Conservation (phyloP, 495 filamentous ascomycete genomes). For the Stereocaulon alpinum region DNA sequence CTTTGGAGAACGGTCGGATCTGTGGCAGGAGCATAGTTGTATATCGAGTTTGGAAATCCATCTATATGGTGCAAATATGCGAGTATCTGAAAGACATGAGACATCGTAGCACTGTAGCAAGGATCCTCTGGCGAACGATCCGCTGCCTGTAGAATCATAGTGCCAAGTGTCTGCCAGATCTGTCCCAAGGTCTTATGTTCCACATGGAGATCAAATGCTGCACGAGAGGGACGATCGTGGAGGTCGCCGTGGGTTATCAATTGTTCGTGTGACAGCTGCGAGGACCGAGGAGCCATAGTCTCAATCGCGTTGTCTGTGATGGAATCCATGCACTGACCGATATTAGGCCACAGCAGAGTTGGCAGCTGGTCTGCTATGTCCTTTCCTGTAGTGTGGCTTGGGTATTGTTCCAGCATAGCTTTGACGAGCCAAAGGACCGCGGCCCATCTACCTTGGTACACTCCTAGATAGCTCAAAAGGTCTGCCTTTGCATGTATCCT, state of each 20-base stretch:
- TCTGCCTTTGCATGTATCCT: conserved; percentile 25
- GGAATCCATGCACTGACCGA: conserved; percentile 27
- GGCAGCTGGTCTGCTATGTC: conserved; percentile 12
- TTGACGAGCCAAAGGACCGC: conserved; percentile 32
- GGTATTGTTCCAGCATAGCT: conserved; percentile 32
- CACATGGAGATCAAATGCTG: conserved; percentile 9
- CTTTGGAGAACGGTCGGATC: conserved; percentile 36
- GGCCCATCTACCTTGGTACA: conserved; percentile 35
- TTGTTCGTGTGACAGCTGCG: not conserved
- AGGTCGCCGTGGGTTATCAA: not conserved
- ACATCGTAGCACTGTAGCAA: conserved; percentile 39
- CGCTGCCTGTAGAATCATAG: conserved; percentile 43
- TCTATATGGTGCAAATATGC: conserved; percentile 50
- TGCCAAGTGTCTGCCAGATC: conserved; percentile 43
- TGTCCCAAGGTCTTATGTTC: conserved; percentile 28
- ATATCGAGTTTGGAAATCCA: conserved; percentile 48
- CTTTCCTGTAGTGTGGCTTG: conserved; percentile 15
- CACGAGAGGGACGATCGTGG: conserved; percentile 2
- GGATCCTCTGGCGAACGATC: conserved; percentile 29
- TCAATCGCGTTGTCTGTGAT: conserved; percentile 21
- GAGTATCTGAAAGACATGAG: conserved; percentile 46
- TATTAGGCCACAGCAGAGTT: conserved; percentile 23
- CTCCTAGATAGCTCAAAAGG: conserved; percentile 36
- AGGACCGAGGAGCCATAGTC: not conserved
- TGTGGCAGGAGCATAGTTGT: conserved; percentile 34